These are phyloP conservation scores for Chlorophyllum brunneum DNA, from an alignment of 768 basidiomycete genomes.

Conservation along the genomic window DNA sequence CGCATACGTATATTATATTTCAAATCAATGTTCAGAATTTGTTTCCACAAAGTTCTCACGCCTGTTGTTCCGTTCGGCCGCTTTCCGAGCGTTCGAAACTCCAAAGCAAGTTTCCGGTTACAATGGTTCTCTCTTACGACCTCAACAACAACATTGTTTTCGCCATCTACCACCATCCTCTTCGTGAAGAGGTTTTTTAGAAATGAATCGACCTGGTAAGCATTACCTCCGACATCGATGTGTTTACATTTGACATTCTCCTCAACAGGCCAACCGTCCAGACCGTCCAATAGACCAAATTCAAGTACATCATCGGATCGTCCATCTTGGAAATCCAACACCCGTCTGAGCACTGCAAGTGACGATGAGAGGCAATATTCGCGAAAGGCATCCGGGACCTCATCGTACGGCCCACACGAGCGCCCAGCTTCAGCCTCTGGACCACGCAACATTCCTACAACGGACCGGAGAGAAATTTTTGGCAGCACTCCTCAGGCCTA, in stretches of 20 bases:
- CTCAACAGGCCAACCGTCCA: background rate
- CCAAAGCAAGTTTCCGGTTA: background rate
- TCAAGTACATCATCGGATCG: background rate
- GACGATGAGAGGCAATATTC: constrained; percentile 4
- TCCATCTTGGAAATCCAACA: background rate
- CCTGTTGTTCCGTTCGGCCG: background rate
- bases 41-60: background rate
- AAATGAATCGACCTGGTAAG: constrained; percentile 5
- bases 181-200: too few species aligned
- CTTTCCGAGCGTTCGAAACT: background rate
- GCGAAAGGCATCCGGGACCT: background rate
- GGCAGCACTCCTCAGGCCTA: too few species aligned
- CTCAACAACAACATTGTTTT: too few species aligned
- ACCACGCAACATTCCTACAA: background rate
- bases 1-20: too few species aligned
- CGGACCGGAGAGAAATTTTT: background rate
- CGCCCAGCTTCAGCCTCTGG: too few species aligned
- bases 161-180: too few species aligned
- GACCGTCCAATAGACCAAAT: background rate
- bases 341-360: background rate
- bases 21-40: too few species aligned
- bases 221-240: background rate
- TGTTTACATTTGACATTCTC: background rate
- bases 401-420: background rate
- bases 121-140: background rate